Conservation (phyloP, 495 filamentous ascomycete species). For the Aspergillus hancockii region DNA sequence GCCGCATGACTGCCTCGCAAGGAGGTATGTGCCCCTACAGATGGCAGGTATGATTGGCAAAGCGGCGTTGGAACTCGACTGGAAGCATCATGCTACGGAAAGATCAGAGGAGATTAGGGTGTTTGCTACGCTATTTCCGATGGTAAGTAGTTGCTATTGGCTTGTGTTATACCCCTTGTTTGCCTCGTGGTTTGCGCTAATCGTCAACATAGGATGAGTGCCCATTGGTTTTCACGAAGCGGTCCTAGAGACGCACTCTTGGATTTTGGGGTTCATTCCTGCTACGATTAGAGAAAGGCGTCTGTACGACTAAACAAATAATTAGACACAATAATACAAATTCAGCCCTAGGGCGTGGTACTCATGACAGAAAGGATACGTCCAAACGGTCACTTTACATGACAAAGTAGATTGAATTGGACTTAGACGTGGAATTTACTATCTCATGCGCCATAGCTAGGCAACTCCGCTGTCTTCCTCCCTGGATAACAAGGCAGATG, state of each 20-base stretch:
- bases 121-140: conserved; percentile 93
- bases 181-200: conserved; percentile 8
- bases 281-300: too few relatives aligned
- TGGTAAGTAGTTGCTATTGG: conserved; percentile 59
- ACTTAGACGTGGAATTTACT: too few relatives aligned
- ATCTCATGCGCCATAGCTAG: too few relatives aligned
- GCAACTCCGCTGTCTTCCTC: too few relatives aligned
- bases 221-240: conserved; percentile 60
- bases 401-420: too few relatives aligned
- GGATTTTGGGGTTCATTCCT: background rate
- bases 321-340: background rate
- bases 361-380: too few relatives aligned
- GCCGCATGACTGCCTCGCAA: conserved; percentile 88
- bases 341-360: too few relatives aligned
- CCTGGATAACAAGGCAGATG: too few relatives aligned
- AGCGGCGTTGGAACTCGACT: conserved; percentile 77
- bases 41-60: conserved; percentile 87
- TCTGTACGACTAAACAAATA: background rate
- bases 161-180: background rate
- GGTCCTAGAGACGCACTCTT: conserved; percentile 16
- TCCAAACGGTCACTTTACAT: too few relatives aligned
- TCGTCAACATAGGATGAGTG: conserved; percentile 49
- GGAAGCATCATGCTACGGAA: conserved; percentile 78
- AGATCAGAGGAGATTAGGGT: conserved; percentile 88
- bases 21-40: conserved; percentile 82